phyloP scores from a whole-genome alignment of 1,284 basidiomycete genomes.

The Paramarasmius palmivorus region DNA sequence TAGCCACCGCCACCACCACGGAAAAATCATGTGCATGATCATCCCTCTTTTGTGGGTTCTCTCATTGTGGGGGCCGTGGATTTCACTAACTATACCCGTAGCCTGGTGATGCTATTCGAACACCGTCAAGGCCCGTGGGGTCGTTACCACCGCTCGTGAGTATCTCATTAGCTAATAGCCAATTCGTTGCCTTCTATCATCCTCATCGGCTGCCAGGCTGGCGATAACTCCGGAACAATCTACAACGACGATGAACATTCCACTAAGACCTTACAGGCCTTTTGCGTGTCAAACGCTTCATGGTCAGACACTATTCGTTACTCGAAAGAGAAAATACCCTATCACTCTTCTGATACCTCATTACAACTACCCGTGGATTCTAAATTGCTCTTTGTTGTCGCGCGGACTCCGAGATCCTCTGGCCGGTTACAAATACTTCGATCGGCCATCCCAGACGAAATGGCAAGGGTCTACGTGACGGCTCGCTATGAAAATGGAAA shows the following conservation, averaged over 20 bases:
- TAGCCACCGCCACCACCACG: no score
- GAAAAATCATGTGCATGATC: no score
- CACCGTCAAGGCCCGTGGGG: no score
- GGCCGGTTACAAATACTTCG: constrained; percentile 7
- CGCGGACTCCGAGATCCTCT: constrained; percentile 1
- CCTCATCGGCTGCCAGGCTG: not conserved
- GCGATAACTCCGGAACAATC: not conserved
- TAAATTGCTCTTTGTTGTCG: not conserved
- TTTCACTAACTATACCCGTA: no score
- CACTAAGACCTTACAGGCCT: not conserved
- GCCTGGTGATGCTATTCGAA: no score
- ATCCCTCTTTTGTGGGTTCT: no score
- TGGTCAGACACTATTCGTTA: constrained; percentile 5
- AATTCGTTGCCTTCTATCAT: not conserved
- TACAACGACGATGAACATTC: not conserved
- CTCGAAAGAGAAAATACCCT: not conserved
- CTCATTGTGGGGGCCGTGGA: no score
- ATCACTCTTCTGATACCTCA: constrained; percentile 2
- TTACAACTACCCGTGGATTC: constrained; percentile 4
- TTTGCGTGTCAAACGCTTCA: constrained; percentile 6
- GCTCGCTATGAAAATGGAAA: not conserved
- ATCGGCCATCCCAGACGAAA: not conserved
- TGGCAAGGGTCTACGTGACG: constrained; percentile 6
- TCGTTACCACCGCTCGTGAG: not conserved
- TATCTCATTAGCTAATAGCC: not conserved